Evolutionary conservation across 83 land plant species (phyloP).

Genomic region (Picea engelmannii): DNA sequence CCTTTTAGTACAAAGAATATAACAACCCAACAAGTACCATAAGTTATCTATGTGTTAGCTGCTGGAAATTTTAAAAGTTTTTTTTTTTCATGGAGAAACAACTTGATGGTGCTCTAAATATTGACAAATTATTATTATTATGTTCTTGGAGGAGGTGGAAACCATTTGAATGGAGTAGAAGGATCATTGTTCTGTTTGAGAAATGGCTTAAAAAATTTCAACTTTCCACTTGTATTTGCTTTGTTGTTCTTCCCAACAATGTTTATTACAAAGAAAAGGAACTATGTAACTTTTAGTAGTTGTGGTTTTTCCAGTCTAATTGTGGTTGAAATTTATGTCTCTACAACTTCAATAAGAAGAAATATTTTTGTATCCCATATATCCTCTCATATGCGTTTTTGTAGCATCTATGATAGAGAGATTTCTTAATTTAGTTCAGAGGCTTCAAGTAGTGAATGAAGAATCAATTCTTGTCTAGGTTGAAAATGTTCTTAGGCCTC

Average conservation of each 20-base stretch:
- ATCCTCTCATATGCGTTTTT: constrained; percentile 91
- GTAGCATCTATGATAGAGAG: constrained; percentile 89
- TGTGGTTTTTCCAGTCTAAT: constrained; percentile 73
- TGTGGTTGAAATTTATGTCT: constrained; percentile 96
- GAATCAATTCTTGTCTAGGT: not conserved
- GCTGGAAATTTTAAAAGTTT: too few relatives aligned
- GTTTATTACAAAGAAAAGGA: constrained; percentile 51
- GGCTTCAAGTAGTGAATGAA: constrained; percentile 15
- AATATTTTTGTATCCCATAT: constrained; percentile 95
- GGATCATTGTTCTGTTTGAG: constrained; percentile 75
- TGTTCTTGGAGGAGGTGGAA: constrained; percentile 89
- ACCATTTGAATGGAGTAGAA: constrained; percentile 94
- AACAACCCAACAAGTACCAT: too few relatives aligned
- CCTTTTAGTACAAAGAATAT: too few relatives aligned
- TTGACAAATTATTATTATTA: constrained; percentile 41
- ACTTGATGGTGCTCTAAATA: too few relatives aligned
- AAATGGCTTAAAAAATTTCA: constrained; percentile 95
- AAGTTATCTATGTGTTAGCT: too few relatives aligned
- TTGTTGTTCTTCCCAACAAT: constrained; percentile 61
- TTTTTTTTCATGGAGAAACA: too few relatives aligned
- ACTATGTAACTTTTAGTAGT: constrained; percentile 52
- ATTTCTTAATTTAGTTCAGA: constrained; percentile 77
- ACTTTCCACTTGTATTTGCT: constrained; percentile 79
- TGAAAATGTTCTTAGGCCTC: constrained; percentile 57
- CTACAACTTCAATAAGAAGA: constrained; percentile 92